A percentile compares a stretch with the other conserved stretches of the same genome.
These are phyloP conservation scores for Beauveria medogensis DNA, from an alignment of 2,329 filamentous ascomycete species.

Conservation along the genomic window DNA sequence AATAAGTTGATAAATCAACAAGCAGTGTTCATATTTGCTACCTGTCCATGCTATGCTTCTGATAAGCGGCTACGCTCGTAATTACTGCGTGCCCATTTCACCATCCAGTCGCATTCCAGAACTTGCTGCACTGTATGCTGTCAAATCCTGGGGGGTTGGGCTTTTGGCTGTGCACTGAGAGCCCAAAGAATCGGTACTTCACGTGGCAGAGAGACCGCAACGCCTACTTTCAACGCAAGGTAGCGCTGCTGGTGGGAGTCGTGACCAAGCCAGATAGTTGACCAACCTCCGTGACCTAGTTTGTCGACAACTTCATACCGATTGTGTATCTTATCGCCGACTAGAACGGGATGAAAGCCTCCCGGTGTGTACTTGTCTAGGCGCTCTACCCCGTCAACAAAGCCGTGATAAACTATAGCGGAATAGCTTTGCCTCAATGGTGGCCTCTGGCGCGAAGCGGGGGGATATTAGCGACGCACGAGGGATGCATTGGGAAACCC, in stretches of 20 bases:
- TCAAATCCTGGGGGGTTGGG: neutral
- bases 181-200: neutral
- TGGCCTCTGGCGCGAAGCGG: neutral
- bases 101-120: no score
- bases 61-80: no score
- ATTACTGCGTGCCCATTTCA: no score
- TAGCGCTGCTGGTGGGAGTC: neutral
- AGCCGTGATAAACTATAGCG: neutral
- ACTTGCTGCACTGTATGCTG: neutral
- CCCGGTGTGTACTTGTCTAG: neutral
- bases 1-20: no score
- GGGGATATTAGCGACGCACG: neutral
- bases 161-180: neutral
- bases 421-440: neutral
- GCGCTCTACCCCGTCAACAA: neutral
- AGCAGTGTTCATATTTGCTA: no score
- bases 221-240: constrained; percentile 10
- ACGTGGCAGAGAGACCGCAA: constrained; percentile 5
- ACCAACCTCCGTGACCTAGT: constrained; percentile 11
- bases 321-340: constrained; percentile 8
- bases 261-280: constrained; percentile 13
- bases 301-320: constrained; percentile 14
- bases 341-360: constrained; percentile 10
- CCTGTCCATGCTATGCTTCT: no score
- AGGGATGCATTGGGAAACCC: neutral